phyloP scores from a whole-genome alignment of 2,329 filamentous ascomycete genomes.

The Neurospora sp. region DNA sequence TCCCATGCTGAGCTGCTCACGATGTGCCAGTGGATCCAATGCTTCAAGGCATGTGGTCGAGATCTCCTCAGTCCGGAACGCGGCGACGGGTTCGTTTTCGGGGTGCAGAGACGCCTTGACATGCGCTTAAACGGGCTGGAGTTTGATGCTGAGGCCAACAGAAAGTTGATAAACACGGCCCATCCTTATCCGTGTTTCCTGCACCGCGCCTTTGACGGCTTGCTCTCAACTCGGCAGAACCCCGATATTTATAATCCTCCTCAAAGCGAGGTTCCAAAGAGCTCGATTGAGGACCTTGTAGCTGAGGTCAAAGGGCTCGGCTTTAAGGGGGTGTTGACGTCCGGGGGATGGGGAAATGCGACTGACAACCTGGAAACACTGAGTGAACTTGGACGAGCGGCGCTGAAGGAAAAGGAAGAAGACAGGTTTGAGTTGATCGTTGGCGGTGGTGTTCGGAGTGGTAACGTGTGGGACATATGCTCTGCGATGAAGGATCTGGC shows the following conservation, averaged over 20 bases:
- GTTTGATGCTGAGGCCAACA: conserved; percentile 33
- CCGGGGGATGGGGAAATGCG: conserved; percentile 36
- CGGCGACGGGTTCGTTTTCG: conserved; percentile 50
- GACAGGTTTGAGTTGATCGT: conserved; percentile 36
- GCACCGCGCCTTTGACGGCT: conserved; percentile 45
- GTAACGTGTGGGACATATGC: conserved; percentile 26
- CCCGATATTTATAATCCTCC: neutral
- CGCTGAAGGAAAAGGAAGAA: conserved; percentile 20
- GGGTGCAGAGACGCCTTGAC: conserved; percentile 21
- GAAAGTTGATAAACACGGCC: conserved; percentile 30
- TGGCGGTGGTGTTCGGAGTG: conserved; percentile 39
- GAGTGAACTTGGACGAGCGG: conserved; percentile 23
- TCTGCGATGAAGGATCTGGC: conserved; percentile 17
- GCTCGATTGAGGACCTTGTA: conserved; percentile 18
- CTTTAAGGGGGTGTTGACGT: conserved; percentile 42
- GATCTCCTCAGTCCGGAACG: conserved; percentile 25
- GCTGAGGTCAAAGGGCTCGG: conserved; percentile 30
- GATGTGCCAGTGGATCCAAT: conserved; percentile 28
- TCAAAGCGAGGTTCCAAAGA: conserved; percentile 3
- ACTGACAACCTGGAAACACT: conserved; percentile 30
- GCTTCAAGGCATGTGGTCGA: conserved; percentile 14
- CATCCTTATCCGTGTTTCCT: conserved; percentile 37
- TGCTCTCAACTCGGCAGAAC: conserved; percentile 22
- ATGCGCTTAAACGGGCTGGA: conserved; percentile 5
- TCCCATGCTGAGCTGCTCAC: conserved; percentile 33